A percentile compares a stretch with the other conserved stretches of the same genome.
These are phyloP conservation scores for Colletotrichum limetticola DNA, from an alignment of 2,329 filamentous ascomycete genomes.

Conservation along the genomic window DNA sequence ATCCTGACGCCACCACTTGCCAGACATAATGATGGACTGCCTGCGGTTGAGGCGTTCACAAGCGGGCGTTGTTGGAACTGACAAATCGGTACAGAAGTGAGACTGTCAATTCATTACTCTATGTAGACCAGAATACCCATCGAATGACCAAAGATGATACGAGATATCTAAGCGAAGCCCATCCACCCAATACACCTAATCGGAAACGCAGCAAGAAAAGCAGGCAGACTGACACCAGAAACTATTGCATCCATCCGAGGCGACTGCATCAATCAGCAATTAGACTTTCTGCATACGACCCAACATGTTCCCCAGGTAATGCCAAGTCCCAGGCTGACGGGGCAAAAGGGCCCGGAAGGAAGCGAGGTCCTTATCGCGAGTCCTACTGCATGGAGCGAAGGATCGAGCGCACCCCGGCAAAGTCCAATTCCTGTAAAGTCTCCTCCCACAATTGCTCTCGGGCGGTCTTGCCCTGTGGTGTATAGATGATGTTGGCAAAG, in stretches of 20 bases:
- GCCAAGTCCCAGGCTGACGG: not conserved
- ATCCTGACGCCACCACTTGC: not conserved
- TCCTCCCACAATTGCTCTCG: slow-evolving; percentile 34
- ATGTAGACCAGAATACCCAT: not conserved
- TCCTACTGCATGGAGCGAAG: slow-evolving; percentile 8
- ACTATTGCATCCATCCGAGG: not conserved
- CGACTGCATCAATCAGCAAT: not conserved
- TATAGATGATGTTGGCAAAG: slow-evolving; percentile 29
- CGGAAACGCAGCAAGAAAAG: not conserved
- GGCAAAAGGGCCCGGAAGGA: not conserved
- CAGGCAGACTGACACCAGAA: not conserved
- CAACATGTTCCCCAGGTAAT: not conserved
- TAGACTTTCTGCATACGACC: not conserved
- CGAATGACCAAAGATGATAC: not conserved
- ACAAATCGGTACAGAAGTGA: not conserved
- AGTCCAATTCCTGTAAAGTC: slow-evolving; percentile 35
- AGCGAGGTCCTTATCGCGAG: not conserved
- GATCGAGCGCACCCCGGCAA: slow-evolving; percentile 35
- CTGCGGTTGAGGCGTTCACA: not conserved
- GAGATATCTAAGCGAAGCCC: not conserved
- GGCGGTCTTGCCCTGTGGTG: slow-evolving; percentile 18
- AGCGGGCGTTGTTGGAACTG: not conserved
- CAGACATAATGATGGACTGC: not conserved
- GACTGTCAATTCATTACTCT: not conserved
- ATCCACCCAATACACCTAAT: not conserved